A percentile compares a stretch with the other conserved stretches of the same genome.
Evolutionary conservation across 306 rosid species (phyloP).

Genomic region (Prunus campanulata): DNA sequence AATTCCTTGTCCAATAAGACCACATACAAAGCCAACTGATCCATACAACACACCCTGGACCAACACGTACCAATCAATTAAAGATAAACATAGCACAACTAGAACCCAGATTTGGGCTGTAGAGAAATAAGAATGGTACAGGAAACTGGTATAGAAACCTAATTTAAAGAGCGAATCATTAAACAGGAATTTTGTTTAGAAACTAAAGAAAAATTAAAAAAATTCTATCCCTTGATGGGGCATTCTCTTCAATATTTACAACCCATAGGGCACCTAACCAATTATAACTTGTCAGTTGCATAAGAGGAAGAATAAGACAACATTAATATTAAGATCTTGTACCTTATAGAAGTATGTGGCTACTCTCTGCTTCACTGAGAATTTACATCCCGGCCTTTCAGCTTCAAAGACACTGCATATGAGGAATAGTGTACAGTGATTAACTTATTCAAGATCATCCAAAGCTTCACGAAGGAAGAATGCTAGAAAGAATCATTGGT

Average conservation of each 20-base stretch:
- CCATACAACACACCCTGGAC: constrained; percentile 89
- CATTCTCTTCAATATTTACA: constrained; percentile 4
- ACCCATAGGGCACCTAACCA: constrained; percentile 14
- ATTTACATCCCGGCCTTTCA: constrained; percentile 85
- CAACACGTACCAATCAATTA: constrained; percentile 3
- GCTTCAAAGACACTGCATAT: constrained; percentile 92
- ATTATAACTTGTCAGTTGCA: neutral
- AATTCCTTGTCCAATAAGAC: constrained; percentile 94
- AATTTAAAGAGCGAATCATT: neutral
- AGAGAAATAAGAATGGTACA: neutral
- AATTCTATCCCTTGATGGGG: neutral
- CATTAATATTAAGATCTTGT: neutral
- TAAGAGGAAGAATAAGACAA: constrained; percentile 1
- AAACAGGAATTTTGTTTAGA: neutral
- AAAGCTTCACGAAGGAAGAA: neutral
- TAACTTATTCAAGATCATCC: neutral
- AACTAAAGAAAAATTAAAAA: neutral
- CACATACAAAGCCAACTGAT: constrained; percentile 89
- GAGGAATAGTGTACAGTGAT: constrained; percentile 4
- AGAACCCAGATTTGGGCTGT: neutral
- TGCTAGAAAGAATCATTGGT: neutral
- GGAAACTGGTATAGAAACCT: neutral
- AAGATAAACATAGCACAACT: neutral
- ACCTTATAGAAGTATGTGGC: constrained; percentile 87
- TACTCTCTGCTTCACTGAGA: constrained; percentile 65